Conservation (phyloP, 805 yeast genomes). For the Saccharomyces jurei region DNA sequence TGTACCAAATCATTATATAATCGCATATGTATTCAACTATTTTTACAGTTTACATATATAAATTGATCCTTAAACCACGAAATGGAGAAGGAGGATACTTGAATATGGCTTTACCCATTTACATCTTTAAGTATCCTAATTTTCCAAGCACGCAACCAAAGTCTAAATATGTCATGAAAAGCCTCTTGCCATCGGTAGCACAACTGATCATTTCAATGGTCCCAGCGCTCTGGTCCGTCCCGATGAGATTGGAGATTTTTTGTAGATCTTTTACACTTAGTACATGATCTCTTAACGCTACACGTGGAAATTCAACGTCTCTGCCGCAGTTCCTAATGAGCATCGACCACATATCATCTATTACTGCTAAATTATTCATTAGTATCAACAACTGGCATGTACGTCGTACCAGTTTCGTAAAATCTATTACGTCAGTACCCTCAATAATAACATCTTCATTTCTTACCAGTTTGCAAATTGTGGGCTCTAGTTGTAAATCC, state of each 20-base stretch:
- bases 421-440: conserved; percentile 40
- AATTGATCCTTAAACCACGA: background rate
- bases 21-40: background rate
- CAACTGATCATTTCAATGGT: conserved; percentile 41
- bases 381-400: conserved; percentile 37
- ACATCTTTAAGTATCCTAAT: conserved; percentile 34
- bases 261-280: conserved; percentile 35
- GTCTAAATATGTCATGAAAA: conserved; percentile 36
- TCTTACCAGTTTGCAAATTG: conserved; percentile 25
- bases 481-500: conserved; percentile 28
- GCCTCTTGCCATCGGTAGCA: conserved; percentile 34
- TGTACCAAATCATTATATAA: background rate
- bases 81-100: background rate
- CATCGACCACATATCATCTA: conserved; percentile 37
- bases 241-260: conserved; percentile 26
- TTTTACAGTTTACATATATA: background rate
- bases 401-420: conserved; percentile 36
- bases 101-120: background rate
- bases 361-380: conserved; percentile 30
- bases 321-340: conserved; percentile 25
- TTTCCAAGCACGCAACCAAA: conserved; percentile 43
- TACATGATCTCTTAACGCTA: conserved; percentile 15
- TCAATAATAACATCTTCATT: conserved; percentile 30
- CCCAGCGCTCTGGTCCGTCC: conserved; percentile 27
- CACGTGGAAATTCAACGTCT: conserved; percentile 15